Conservation (phyloP, 2,329 filamentous ascomycete genomes). For the Albophoma yamanashiensis region DNA sequence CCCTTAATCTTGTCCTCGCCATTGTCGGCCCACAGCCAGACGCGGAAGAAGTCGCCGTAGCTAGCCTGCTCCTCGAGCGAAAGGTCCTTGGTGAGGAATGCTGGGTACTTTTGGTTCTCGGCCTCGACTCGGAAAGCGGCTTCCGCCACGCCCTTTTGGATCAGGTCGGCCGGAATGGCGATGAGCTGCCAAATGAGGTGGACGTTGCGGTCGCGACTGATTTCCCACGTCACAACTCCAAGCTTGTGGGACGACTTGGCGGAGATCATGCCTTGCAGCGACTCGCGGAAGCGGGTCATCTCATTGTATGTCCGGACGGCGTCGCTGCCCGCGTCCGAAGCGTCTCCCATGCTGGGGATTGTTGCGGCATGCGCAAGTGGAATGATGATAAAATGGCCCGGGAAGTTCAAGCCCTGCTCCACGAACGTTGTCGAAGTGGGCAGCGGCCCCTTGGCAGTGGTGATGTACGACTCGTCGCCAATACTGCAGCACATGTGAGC, state of each 20-base stretch:
- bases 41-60: constrained; percentile 61
- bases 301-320: constrained; percentile 58
- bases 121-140: constrained; percentile 83
- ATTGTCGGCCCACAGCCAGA: constrained; percentile 65
- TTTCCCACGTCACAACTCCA: constrained; percentile 85
- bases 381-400: constrained; percentile 83
- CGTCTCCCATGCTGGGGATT: constrained; percentile 52
- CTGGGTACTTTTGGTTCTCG: constrained; percentile 55
- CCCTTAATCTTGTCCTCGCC: constrained; percentile 46
- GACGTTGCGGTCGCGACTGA: constrained; percentile 69
- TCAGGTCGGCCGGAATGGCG: constrained; percentile 58
- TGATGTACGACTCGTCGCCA: constrained; percentile 77
- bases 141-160: constrained; percentile 67
- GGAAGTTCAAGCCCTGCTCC: constrained; percentile 56
- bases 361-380: constrained; percentile 75
- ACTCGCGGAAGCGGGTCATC: constrained; percentile 70
- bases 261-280: constrained; percentile 72
- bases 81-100: constrained; percentile 37
- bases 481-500: constrained; percentile 87
- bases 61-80: constrained; percentile 37
- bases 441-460: constrained; percentile 84
- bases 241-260: constrained; percentile 45
- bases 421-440: constrained; percentile 59
- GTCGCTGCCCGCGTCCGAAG: constrained; percentile 36
- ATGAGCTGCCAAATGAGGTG: constrained; percentile 94